phyloP scores from a whole-genome alignment of 1,139 yeast species.

The Geotrichum europaeum region DNA sequence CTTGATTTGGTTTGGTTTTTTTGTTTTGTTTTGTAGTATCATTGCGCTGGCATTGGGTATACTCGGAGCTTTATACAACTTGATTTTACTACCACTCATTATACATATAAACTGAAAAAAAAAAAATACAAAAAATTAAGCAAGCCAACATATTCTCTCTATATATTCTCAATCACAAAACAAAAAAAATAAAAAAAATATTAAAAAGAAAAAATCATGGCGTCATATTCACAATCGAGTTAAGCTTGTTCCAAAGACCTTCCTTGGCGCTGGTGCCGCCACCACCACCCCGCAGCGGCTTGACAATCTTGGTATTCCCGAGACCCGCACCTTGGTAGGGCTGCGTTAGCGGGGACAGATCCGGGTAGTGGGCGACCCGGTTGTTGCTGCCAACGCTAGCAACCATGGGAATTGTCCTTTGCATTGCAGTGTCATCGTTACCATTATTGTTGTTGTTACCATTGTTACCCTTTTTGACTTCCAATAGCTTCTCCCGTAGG shows the following conservation, averaged over 20 bases:
- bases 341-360: slow-evolving; percentile 8
- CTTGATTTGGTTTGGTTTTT: not conserved
- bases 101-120: not conserved
- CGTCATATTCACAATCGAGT: slow-evolving; percentile 15
- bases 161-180: not conserved
- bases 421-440: not conserved
- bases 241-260: slow-evolving; percentile 18
- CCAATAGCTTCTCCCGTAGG: slow-evolving; percentile 41
- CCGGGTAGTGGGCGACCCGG: slow-evolving; percentile 15
- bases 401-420: slow-evolving; percentile 9
- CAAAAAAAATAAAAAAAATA: too few species aligned
- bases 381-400: slow-evolving; percentile 13
- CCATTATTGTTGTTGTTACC: not conserved
- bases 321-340: slow-evolving; percentile 5
- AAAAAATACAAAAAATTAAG: not conserved
- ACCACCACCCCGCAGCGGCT: slow-evolving; percentile 58
- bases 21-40: not conserved
- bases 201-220: not conserved
- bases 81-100: not conserved
- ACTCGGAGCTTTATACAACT: not conserved
- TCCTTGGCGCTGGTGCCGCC: slow-evolving; percentile 12
- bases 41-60: too few species aligned
- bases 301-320: slow-evolving; percentile 43
- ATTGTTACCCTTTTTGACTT: slow-evolving; percentile 21
- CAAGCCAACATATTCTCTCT: not conserved